These are phyloP conservation scores for Russula ochroleuca DNA, from an alignment of 768 basidiomycete species.

Conservation along the genomic window DNA sequence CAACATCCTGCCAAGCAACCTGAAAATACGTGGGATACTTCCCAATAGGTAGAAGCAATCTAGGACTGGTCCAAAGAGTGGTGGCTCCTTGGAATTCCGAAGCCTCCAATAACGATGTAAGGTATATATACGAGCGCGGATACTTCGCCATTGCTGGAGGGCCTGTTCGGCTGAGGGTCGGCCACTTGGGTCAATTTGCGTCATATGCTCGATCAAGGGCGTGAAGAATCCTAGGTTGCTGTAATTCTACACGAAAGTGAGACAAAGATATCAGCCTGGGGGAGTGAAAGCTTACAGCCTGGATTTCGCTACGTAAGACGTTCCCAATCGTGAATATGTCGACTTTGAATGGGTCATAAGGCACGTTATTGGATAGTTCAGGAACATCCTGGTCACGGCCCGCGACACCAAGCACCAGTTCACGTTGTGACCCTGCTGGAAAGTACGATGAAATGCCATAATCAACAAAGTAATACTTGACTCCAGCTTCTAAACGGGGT, in stretches of 20 bases:
- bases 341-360: constrained; percentile 28
- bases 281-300: neutral
- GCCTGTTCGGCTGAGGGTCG: constrained; percentile 8
- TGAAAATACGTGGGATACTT: neutral
- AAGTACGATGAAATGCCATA: constrained; percentile 21
- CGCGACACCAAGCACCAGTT: neutral
- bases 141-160: constrained; percentile 4
- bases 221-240: constrained; percentile 2
- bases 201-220: constrained; percentile 10
- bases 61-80: neutral
- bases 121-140: constrained; percentile 3
- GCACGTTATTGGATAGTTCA: constrained; percentile 12
- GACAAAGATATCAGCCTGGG: neutral
- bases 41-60: neutral
- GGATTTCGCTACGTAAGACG: neutral
- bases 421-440: neutral
- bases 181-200: neutral
- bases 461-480: constrained; percentile 24
- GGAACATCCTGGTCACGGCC: constrained; percentile 24
- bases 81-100: neutral
- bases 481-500: constrained; percentile 2
- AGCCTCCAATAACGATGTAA: constrained; percentile 8
- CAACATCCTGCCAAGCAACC: neutral
- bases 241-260: neutral
- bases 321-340: constrained; percentile 25